Evolutionary conservation across 345 rosid genomes (phyloP).

Genomic region (Camelina neglecta): DNA sequence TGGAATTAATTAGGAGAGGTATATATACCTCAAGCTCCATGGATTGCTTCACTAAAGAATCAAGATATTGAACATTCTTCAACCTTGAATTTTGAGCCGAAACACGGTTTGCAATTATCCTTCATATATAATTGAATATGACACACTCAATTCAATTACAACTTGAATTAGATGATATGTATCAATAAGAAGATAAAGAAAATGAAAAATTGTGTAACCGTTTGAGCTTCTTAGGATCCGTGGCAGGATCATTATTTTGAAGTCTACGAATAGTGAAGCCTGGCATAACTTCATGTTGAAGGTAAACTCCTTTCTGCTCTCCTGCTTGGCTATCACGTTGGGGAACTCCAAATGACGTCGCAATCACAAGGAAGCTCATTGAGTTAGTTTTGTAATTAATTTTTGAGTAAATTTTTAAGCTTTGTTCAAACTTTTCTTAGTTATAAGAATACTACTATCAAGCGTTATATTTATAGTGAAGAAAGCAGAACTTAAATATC

Average conservation of each 20-base stretch:
- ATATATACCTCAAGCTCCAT: conserved; percentile 30
- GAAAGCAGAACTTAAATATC: neutral
- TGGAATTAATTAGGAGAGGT: neutral
- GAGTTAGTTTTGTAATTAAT: neutral
- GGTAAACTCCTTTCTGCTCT: conserved; percentile 14
- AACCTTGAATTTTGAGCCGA: conserved; percentile 35
- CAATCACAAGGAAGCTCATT: conserved; percentile 6
- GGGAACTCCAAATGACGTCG: neutral
- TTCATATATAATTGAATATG: neutral
- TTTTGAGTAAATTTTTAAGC: neutral
- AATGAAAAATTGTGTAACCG: conserved; percentile 15
- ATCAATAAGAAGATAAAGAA: no score
- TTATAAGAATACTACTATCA: neutral
- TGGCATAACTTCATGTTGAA: conserved; percentile 29
- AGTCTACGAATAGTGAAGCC: conserved; percentile 24
- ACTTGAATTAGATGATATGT: neutral
- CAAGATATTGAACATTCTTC: conserved; percentile 28
- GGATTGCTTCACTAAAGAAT: conserved; percentile 1
- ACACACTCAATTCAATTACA: neutral
- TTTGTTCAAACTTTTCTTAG: neutral
- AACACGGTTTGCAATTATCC: conserved; percentile 34
- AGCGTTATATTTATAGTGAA: conserved; percentile 7
- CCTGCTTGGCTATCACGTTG: neutral
- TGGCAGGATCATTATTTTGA: conserved; percentile 24
- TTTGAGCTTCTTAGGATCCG: conserved; percentile 36